These are phyloP conservation scores for Candida methanosorbosa DNA, from an alignment of 805 yeast species.

Conservation along the genomic window DNA sequence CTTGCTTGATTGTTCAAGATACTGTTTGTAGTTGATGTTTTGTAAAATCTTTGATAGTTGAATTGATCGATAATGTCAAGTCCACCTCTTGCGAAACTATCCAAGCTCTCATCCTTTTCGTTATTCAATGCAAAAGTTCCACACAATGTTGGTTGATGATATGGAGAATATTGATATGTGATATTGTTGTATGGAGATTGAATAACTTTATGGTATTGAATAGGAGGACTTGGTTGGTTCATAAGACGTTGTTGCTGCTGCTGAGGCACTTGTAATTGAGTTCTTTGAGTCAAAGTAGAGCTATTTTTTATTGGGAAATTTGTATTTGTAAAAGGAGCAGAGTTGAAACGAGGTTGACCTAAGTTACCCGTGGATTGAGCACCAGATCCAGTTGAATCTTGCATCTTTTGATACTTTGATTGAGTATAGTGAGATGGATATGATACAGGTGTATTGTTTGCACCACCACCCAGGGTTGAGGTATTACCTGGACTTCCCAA, in stretches of 20 bases:
- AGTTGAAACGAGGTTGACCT: too few relatives aligned
- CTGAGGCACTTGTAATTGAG: background rate
- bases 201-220: slow-evolving; percentile 19
- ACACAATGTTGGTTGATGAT: slow-evolving; percentile 20
- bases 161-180: slow-evolving; percentile 22
- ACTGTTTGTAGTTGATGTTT: slow-evolving; percentile 8
- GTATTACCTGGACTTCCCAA: too few relatives aligned
- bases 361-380: too few relatives aligned
- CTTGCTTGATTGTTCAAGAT: slow-evolving; percentile 2
- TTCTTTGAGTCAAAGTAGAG: too few relatives aligned
- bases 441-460: background rate
- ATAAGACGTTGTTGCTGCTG: background rate
- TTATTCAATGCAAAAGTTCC: slow-evolving; percentile 29
- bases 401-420: slow-evolving; percentile 1
- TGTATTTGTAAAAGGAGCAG: too few relatives aligned
- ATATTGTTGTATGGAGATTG: slow-evolving; percentile 23
- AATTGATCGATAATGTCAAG: slow-evolving; percentile 22
- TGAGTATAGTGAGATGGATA: slow-evolving; percentile 1
- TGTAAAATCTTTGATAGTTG: slow-evolving; percentile 21
- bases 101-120: slow-evolving; percentile 24
- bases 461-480: too few relatives aligned
- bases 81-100: slow-evolving; percentile 23
- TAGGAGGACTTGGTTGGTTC: background rate
- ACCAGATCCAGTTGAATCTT: too few relatives aligned
- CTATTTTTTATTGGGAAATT: too few relatives aligned